Percentiles rank a stretch among this genome's conserved stretches.
Evolutionary conservation across 129 eudicot genomes (phyloP).

Genomic region (Artemisia tridentata): DNA sequence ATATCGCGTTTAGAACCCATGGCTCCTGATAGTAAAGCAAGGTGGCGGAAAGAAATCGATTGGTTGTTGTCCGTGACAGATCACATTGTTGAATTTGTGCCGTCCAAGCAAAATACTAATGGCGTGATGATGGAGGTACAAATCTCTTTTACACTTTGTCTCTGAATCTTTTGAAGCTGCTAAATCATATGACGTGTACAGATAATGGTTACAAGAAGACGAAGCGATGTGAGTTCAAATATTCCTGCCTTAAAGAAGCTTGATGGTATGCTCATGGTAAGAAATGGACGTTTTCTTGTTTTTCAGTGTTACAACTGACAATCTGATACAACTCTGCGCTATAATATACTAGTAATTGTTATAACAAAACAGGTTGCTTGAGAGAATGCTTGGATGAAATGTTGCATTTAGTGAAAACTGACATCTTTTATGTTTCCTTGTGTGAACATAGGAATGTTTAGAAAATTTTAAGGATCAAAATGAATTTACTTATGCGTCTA

Average conservation of each 20-base stretch:
- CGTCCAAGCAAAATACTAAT: conserved; percentile 66
- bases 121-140: conserved; percentile 79
- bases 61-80: conserved; percentile 83
- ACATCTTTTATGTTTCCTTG: conserved; percentile 8
- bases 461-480: conserved; percentile 76
- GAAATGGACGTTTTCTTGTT: conserved; percentile 15
- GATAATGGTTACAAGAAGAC: conserved; percentile 74
- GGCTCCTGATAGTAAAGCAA: conserved; percentile 59
- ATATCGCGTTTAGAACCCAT: conserved; percentile 70
- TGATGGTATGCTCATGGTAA: conserved; percentile 88
- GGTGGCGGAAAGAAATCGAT: conserved; percentile 83
- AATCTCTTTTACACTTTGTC: neutral
- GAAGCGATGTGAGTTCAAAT: conserved; percentile 63
- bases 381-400: too few species aligned
- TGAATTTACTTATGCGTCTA: conserved; percentile 69
- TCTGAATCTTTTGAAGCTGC: neutral
- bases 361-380: too few species aligned
- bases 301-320: too few species aligned
- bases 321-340: neutral
- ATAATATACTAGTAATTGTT: too few species aligned
- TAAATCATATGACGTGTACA: conserved; percentile 18
- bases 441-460: conserved; percentile 56
- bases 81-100: conserved; percentile 79
- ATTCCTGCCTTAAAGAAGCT: conserved; percentile 83
- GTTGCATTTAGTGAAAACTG: neutral